phyloP scores from a whole-genome alignment of 371 early-diverging fungal genomes.

The Syncephalastrum sp. region DNA sequence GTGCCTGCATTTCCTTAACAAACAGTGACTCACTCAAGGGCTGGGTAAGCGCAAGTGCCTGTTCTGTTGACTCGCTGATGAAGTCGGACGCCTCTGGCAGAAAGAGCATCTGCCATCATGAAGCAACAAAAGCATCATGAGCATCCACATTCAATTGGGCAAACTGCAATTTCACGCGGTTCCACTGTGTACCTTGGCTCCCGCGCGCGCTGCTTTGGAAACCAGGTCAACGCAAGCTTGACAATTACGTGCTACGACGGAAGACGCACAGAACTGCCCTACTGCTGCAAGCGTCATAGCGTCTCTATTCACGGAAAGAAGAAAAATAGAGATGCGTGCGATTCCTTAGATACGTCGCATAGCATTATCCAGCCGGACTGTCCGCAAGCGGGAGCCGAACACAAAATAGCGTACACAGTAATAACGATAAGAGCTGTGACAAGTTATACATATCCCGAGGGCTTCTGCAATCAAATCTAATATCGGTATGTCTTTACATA shows the following conservation, averaged over 20 bases:
- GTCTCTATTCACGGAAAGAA: too few species aligned
- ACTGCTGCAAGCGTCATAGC: slow-evolving; percentile 36
- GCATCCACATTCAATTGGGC: not conserved
- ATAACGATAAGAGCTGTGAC: too few species aligned
- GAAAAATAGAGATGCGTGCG: too few species aligned
- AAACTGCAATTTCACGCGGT: too few species aligned
- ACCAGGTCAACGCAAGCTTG: slow-evolving; percentile 56
- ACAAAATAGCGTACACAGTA: too few species aligned
- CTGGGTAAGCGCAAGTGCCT: slow-evolving; percentile 51
- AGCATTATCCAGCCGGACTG: too few species aligned
- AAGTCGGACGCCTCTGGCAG: slow-evolving; percentile 87
- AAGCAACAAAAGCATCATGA: not conserved
- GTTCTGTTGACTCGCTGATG: slow-evolving; percentile 54
- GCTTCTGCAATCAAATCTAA: too few species aligned
- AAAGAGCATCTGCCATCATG: slow-evolving; percentile 65
- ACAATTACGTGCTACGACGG: slow-evolving; percentile 49
- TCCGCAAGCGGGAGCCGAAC: too few species aligned
- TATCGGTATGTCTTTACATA: too few species aligned
- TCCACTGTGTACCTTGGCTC: slow-evolving; percentile 50
- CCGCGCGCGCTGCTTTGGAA: slow-evolving; percentile 50
- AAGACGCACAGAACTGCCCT: slow-evolving; percentile 70
- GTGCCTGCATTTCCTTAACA: slow-evolving; percentile 52
- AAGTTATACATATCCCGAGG: too few species aligned
- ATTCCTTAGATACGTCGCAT: too few species aligned
- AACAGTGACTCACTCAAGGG: slow-evolving; percentile 48